Conservation (phyloP, 768 basidiomycete genomes). For the Suillus plorans region DNA sequence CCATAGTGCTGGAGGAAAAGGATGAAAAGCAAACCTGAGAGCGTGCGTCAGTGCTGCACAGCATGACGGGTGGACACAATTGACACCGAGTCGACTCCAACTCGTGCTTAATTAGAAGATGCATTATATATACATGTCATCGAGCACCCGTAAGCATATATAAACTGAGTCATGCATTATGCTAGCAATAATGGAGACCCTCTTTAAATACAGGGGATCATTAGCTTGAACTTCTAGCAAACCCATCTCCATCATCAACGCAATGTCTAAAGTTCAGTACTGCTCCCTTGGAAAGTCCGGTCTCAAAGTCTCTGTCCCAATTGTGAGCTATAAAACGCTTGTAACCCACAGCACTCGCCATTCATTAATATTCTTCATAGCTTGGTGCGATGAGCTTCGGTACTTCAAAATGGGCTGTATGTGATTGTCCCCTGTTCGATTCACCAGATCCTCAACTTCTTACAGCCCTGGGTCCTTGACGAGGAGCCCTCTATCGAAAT, state of each 20-base stretch:
- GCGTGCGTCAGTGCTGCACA: too few species aligned
- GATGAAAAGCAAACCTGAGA: too few species aligned
- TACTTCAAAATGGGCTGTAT: constrained; percentile 23
- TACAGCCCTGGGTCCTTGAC: constrained; percentile 26
- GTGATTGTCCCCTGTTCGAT: constrained; percentile 9
- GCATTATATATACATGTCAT: not conserved
- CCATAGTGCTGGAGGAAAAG: too few species aligned
- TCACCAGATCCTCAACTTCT: not conserved
- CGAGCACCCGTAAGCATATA: not conserved
- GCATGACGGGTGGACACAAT: too few species aligned
- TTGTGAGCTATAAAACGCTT: constrained; percentile 18
- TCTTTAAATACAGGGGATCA: not conserved
- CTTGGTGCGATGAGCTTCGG: constrained; percentile 30
- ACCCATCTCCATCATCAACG: constrained; percentile 8
- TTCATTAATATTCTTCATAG: constrained; percentile 12
- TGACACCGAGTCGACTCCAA: too few species aligned
- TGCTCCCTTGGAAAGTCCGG: constrained; percentile 32
- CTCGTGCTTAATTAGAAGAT: too few species aligned
- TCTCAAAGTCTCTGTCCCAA: constrained; percentile 34
- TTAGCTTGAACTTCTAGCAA: not conserved
- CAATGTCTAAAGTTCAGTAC: constrained; percentile 23
- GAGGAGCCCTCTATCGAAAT: constrained; percentile 31
- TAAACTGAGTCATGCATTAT: too few species aligned
- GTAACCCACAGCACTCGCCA: not conserved
- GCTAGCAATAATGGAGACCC: too few species aligned